A percentile compares a stretch with the other conserved stretches of the same genome.
Evolutionary conservation across 495 filamentous ascomycete genomes (phyloP).

Genomic region (Penicillium nucicola): DNA sequence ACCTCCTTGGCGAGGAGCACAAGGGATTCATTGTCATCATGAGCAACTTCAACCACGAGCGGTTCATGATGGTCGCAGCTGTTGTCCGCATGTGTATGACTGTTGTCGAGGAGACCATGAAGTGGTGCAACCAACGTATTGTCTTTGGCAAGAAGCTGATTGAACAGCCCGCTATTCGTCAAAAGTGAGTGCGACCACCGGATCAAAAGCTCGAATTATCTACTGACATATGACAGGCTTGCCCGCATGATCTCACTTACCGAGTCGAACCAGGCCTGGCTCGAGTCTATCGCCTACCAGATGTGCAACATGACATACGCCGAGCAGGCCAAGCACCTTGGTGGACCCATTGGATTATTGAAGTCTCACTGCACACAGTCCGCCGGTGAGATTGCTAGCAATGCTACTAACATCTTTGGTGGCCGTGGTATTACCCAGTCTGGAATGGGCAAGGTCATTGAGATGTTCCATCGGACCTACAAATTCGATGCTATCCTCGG

Average conservation of each 20-base stretch:
- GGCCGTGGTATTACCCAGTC: conserved; percentile 76
- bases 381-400: conserved; percentile 78
- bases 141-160: conserved; percentile 80
- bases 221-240: conserved; percentile 39
- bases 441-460: conserved; percentile 78
- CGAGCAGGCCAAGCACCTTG: conserved; percentile 71
- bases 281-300: conserved; percentile 80
- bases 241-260: conserved; percentile 84
- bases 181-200: conserved; percentile 52
- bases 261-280: conserved; percentile 82
- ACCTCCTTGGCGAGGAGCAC: conserved; percentile 80
- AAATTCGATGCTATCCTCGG: conserved; percentile 89
- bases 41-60: conserved; percentile 82
- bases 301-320: conserved; percentile 84
- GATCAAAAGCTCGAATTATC: neutral
- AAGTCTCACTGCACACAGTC: conserved; percentile 75
- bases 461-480: conserved; percentile 80
- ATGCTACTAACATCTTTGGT: conserved; percentile 83
- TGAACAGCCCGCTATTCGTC: conserved; percentile 81
- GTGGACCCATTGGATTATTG: conserved; percentile 78
- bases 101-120: conserved; percentile 80
- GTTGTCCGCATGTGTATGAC: conserved; percentile 63
- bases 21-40: conserved; percentile 89
- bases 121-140: conserved; percentile 87
- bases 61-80: conserved; percentile 66